Evolutionary conservation across 495 filamentous ascomycete genomes (phyloP), one percentile per base, ranked within the genome.

Genomic region (Penicillium alfredii): DNA sequence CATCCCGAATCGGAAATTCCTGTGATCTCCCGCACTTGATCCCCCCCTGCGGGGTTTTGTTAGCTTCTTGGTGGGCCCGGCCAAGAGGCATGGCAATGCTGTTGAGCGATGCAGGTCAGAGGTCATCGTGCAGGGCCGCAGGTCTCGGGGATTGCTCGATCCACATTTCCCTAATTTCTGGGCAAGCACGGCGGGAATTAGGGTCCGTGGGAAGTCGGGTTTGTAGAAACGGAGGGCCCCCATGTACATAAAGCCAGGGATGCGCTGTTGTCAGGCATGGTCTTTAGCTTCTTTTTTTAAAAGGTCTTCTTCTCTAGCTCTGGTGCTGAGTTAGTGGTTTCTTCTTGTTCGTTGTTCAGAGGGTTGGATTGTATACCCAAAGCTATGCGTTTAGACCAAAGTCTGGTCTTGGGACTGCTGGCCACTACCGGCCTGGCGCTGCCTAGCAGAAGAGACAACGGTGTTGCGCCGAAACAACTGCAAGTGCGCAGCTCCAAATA

Each of bases 401-500:
- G 38, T 28, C 9, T 38, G 32, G 32, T 44, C 8, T 16, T 48
- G 8, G 49, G 45, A 7, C 34, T 49, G 7, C 39, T 55, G 28
- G 41, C 32, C 7, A 38, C 38, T 10, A 39, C 41, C 18, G 30
- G 40, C 20, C 14, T 51, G 7, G 6, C 7, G 16, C 24, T 8
- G 34, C 11, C 25, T 42, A 44, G 4, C 39, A n/a, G n/a, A n/a
- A n/a, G n/a, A n/a, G n/a, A n/a, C n/a, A n/a, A n/a, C n/a, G n/a
- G n/a, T n/a, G n/a, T n/a, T n/a, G n/a, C n/a, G n/a, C n/a, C n/a
- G n/a, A n/a, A n/a, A n/a, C n/a, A n/a, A n/a, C n/a, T n/a, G n/a
- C n/a, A 55, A 22, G 25, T 37, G 23, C 44, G 43, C 25, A 44
- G 40, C 36, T 25, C 40, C 10, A 30, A 38, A 5, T 67, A 67